A percentile compares a stretch with the other conserved stretches of the same genome.
Conservation (phyloP, 345 rosid species). For the Lumnitzera racemosa region DNA sequence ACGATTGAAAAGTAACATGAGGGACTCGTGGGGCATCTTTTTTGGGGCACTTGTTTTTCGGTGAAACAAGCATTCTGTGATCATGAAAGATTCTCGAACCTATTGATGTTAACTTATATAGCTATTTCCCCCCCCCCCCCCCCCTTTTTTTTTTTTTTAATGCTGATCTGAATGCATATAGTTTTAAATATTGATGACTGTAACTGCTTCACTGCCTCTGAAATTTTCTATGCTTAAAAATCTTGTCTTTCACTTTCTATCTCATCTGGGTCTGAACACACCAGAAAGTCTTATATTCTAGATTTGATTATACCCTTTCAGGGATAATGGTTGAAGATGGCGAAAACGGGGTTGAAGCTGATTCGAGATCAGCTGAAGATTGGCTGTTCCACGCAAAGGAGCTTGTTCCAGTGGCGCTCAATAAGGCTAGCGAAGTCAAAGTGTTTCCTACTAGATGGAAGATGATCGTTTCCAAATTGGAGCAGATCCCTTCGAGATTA, state of each 20-base stretch:
- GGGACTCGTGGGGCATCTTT: conserved; percentile 42
- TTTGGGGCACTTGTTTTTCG: conserved; percentile 26
- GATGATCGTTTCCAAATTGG: conserved; percentile 67
- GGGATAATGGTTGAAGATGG: conserved; percentile 46
- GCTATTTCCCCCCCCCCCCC: conserved; percentile 16
- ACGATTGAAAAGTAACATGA: conserved; percentile 27
- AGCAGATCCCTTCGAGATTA: conserved; percentile 68
- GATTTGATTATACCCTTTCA: conserved; percentile 7
- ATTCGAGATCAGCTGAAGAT: conserved; percentile 49
- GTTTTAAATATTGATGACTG: conserved; percentile 32
- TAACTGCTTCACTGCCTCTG: conserved; percentile 66
- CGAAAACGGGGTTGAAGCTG: conserved; percentile 17
- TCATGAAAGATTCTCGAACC: conserved; percentile 51
- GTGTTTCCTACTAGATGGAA: conserved; percentile 85
- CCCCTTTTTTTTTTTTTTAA: conserved; percentile 10
- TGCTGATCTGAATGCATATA: conserved; percentile 18
- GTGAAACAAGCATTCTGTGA: conserved; percentile 38
- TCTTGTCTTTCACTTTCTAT: conserved; percentile 10
- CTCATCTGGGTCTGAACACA: conserved; percentile 21
- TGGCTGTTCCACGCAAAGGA: conserved; percentile 64
- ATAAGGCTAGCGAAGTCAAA: conserved; percentile 52
- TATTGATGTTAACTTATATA: conserved; percentile 25
- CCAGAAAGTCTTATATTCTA: conserved; percentile 17
- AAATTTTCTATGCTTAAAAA: conserved; percentile 23
- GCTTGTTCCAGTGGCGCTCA: conserved; percentile 58